Evolutionary conservation across 2,329 filamentous ascomycete genomes (phyloP), one percentile per base, ranked within the genome.

Genomic region (Alternaria infectoria): DNA sequence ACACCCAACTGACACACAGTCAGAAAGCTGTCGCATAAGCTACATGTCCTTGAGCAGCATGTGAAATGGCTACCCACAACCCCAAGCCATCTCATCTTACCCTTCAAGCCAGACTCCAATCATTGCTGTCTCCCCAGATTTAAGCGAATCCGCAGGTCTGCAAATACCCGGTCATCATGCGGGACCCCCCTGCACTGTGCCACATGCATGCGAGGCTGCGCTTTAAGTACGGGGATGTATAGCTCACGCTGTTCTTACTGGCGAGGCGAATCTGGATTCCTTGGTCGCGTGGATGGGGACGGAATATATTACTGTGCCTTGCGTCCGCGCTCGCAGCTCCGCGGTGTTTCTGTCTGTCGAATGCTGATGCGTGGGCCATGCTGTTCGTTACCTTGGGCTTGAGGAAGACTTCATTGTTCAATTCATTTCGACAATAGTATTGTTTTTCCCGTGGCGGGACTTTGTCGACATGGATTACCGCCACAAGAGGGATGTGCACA

Each of bases 101-200:
- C 17, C 9, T 9, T 46, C 13, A 43, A 8, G 13, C 3, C 5
- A 23, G 5, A 32, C 43, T 47, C 55, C 59, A 59, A 59, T 54
- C 40, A 21, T 36, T 32, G n/a, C 17, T 30, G 4, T 3, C n/a
- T 32, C n/a, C 54, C 11, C 15, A 49, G 40, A 13, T 25, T 32
- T 57, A 61, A 61, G 54, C 59, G 54, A 60, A 49, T 52, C 46
- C 52, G 60, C 55, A 57, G 32, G 19, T 44, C 30, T 52, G 57
- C 58, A 64, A 57, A 64, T 64, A 66, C 61, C 64, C 61, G 64
- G 64, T 61, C 61, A 56, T 64, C 64, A 66, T 61, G 46, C 55
- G 61, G 30, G 52, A 49, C 19, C 40, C 54, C 62, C 52, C 57
- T 55, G 58, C 44, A 54, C 46, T 45, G 61, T 64, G 52, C 61